Conservation (phyloP, 352 stramenopile species). For the Globisporangium spinosum region DNA sequence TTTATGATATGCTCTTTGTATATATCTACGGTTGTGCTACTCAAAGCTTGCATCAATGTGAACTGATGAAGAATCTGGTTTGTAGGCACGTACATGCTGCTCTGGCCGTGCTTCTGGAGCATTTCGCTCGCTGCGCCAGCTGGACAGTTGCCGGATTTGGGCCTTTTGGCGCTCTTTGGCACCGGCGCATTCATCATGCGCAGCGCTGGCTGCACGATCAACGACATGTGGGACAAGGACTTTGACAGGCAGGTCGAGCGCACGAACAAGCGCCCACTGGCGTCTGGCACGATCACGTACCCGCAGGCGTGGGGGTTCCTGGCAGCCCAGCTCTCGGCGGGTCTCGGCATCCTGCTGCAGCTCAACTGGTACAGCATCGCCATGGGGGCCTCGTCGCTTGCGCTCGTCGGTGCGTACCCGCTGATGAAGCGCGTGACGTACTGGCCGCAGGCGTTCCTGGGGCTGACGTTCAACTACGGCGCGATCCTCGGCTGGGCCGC, state of each 20-base stretch:
- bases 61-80: constrained; percentile 5
- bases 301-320: constrained; percentile 92
- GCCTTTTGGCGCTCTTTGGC: constrained; percentile 78
- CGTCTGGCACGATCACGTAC: constrained; percentile 87
- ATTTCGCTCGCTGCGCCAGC: constrained; percentile 91
- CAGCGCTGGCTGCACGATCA: constrained; percentile 97
- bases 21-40: background rate
- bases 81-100: constrained; percentile 92
- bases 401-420: constrained; percentile 94
- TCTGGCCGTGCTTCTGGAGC: constrained; percentile 97
- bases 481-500: constrained; percentile 93
- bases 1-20: background rate
- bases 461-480: constrained; percentile 98
- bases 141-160: constrained; percentile 74
- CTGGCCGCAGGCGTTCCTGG: constrained; percentile 96
- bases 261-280: constrained; percentile 93
- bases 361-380: constrained; percentile 94
- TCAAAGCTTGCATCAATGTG: background rate
- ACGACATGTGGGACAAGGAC: constrained; percentile 99
- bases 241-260: constrained; percentile 95
- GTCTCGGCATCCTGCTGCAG: constrained; percentile 92
- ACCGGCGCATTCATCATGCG: constrained; percentile 96
- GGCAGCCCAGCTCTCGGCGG: constrained; percentile 88
- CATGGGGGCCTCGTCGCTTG: constrained; percentile 91
- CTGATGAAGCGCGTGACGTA: constrained; percentile 98